A percentile compares a stretch with the other conserved stretches of the same genome.
Evolutionary conservation across 805 yeast species (phyloP).

Genomic region (Teunomyces stri): DNA sequence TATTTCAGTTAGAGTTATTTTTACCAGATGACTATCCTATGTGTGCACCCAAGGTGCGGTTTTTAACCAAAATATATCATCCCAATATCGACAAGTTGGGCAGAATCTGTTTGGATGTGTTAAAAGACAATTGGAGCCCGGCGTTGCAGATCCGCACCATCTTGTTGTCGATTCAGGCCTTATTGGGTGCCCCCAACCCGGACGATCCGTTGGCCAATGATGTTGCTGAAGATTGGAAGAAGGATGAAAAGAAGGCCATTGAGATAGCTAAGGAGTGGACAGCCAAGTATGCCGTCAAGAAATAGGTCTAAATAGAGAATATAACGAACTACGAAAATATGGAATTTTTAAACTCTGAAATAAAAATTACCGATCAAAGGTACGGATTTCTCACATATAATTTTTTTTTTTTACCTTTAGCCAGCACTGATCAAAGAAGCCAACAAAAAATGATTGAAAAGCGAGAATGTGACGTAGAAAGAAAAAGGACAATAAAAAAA

Average conservation of each 20-base stretch:
- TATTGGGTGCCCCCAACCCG: slow-evolving; percentile 94
- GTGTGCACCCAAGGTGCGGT: slow-evolving; percentile 96
- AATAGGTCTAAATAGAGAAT: not conserved
- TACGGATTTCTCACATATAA: not conserved
- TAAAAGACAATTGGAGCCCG: slow-evolving; percentile 96
- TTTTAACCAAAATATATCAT: slow-evolving; percentile 90
- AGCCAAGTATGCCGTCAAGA: slow-evolving; percentile 47
- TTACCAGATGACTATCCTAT: slow-evolving; percentile 96
- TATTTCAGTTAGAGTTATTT: slow-evolving; percentile 78
- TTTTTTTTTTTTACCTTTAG: not conserved
- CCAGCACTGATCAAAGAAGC: not conserved
- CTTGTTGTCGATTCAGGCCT: slow-evolving; percentile 85
- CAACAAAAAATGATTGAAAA: not conserved
- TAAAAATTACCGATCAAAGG: too few relatives aligned
- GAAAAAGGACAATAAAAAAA: not conserved
- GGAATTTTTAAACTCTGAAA: not conserved
- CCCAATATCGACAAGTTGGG: slow-evolving; percentile 96
- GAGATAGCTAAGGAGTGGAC: slow-evolving; percentile 81
- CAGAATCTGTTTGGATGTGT: slow-evolving; percentile 90
- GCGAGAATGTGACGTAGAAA: not conserved
- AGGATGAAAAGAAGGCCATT: slow-evolving; percentile 76
- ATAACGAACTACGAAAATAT: not conserved
- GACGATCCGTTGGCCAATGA: slow-evolving; percentile 98
- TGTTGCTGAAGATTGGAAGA: slow-evolving; percentile 96
- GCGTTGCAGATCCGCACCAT: slow-evolving; percentile 95